Percentiles rank a stretch among this genome's conserved stretches.
Evolutionary conservation across 2,329 filamentous ascomycete genomes (phyloP).

Genomic region (Fusarium austroafricanum): DNA sequence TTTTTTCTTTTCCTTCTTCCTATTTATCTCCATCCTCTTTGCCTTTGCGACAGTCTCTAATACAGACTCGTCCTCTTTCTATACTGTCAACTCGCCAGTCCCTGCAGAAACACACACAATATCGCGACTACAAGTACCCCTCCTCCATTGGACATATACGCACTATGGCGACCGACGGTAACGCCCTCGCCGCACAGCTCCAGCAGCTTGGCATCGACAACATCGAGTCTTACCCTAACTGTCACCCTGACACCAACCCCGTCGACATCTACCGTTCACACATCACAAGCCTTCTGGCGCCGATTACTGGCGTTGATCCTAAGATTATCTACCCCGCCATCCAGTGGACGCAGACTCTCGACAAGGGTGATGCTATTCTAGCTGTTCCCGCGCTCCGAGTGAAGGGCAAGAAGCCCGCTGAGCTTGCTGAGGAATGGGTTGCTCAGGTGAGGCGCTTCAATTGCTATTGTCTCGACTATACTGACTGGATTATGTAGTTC

Average conservation of each 20-base stretch:
- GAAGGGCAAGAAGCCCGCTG: constrained; percentile 75
- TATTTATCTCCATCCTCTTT: constrained; percentile 18
- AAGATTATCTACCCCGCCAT: constrained; percentile 79
- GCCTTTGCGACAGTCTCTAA: constrained; percentile 17
- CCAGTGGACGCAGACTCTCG: constrained; percentile 81
- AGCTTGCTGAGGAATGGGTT: constrained; percentile 71
- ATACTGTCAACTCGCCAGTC: constrained; percentile 7
- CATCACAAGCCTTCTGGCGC: constrained; percentile 74
- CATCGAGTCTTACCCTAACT: constrained; percentile 60
- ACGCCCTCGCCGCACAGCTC: constrained; percentile 45
- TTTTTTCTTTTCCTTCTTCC: constrained; percentile 39
- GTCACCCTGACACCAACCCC: constrained; percentile 77
- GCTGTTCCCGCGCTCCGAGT: constrained; percentile 83
- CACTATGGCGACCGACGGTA: constrained; percentile 40
- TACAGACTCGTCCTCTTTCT: constrained; percentile 10
- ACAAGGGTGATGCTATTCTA: constrained; percentile 85
- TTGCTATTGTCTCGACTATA: not conserved
- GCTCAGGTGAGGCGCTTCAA: constrained; percentile 60
- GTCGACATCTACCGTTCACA: constrained; percentile 84
- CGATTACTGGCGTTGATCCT: constrained; percentile 76
- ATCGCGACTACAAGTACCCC: constrained; percentile 18
- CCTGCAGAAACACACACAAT: constrained; percentile 11
- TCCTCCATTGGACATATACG: constrained; percentile 12
- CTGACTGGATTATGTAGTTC: constrained; percentile 61
- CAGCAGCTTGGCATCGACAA: constrained; percentile 38